A percentile compares a stretch with the other conserved stretches of the same genome.
Evolutionary conservation across 2,329 filamentous ascomycete species (phyloP).

Genomic region (Aureobasidium sp.): DNA sequence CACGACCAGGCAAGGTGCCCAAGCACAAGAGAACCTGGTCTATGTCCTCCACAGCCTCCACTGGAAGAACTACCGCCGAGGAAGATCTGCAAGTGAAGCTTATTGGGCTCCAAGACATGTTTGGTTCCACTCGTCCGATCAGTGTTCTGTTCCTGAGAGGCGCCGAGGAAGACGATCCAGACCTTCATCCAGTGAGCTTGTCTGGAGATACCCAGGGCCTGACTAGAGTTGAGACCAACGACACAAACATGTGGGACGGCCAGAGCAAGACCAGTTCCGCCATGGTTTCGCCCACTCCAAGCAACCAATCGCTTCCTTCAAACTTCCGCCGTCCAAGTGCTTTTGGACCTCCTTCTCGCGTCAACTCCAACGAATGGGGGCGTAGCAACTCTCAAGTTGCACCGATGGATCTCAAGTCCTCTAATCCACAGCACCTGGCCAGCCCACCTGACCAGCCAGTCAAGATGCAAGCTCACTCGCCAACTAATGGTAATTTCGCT

Average conservation of each 20-base stretch:
- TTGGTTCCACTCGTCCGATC: slow-evolving; percentile 69
- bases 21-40: slow-evolving; percentile 96
- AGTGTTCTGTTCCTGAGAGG: slow-evolving; percentile 72
- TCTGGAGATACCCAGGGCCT: slow-evolving; percentile 58
- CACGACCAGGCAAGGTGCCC: slow-evolving; percentile 65
- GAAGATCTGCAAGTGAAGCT: slow-evolving; percentile 75
- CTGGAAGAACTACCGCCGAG: slow-evolving; percentile 37
- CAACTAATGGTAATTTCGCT: slow-evolving; percentile 56
- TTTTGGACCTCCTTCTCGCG: slow-evolving; percentile 34
- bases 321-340: slow-evolving; percentile 38
- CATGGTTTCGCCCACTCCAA: slow-evolving; percentile 42
- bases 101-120: slow-evolving; percentile 76
- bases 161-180: slow-evolving; percentile 69
- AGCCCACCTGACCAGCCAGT: slow-evolving; percentile 43
- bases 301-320: slow-evolving; percentile 36
- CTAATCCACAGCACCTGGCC: slow-evolving; percentile 31
- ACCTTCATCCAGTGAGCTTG: slow-evolving; percentile 66
- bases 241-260: slow-evolving; percentile 41
- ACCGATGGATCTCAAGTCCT: slow-evolving; percentile 38
- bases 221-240: slow-evolving; percentile 39
- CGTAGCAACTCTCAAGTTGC: slow-evolving; percentile 45
- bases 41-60: slow-evolving; percentile 61
- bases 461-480: slow-evolving; percentile 48
- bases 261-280: slow-evolving; percentile 49
- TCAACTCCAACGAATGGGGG: slow-evolving; percentile 36